These are phyloP conservation scores for Coniochaeta hoffmannii DNA, from an alignment of 2,329 filamentous ascomycete species.

Conservation along the genomic window DNA sequence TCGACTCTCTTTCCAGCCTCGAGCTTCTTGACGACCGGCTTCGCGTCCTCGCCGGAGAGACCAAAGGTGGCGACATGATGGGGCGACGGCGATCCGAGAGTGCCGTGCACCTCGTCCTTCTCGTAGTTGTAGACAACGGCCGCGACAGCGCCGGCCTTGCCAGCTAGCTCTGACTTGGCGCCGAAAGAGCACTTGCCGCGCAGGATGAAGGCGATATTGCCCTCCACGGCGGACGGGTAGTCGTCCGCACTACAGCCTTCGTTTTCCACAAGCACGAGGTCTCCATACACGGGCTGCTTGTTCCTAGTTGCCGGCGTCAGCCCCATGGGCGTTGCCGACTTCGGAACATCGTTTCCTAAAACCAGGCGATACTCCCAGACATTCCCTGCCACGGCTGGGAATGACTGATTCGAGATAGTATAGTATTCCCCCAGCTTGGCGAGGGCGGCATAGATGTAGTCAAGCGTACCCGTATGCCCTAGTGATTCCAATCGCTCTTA, in stretches of 20 bases:
- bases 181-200: slow-evolving; percentile 68
- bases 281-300: slow-evolving; percentile 50
- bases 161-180: slow-evolving; percentile 61
- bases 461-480: slow-evolving; percentile 58
- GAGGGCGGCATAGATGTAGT: slow-evolving; percentile 53
- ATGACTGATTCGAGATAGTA: slow-evolving; percentile 53
- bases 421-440: slow-evolving; percentile 53
- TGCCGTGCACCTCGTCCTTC: slow-evolving; percentile 55
- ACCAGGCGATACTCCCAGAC: slow-evolving; percentile 52
- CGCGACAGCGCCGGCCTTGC: slow-evolving; percentile 60
- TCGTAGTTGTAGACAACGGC: slow-evolving; percentile 71
- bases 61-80: slow-evolving; percentile 63
- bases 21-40: slow-evolving; percentile 46
- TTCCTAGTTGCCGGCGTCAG: slow-evolving; percentile 59
- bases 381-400: slow-evolving; percentile 53
- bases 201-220: slow-evolving; percentile 62
- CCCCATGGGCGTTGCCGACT: slow-evolving; percentile 49
- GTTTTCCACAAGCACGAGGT: slow-evolving; percentile 53
- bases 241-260: slow-evolving; percentile 58
- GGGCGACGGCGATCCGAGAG: slow-evolving; percentile 53
- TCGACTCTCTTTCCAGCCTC: slow-evolving; percentile 40
- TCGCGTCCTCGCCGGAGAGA: slow-evolving; percentile 52
- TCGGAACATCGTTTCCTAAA: slow-evolving; percentile 42
- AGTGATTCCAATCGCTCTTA: slow-evolving; percentile 7
- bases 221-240: slow-evolving; percentile 50